A percentile compares a stretch with the other conserved stretches of the same genome.
Conservation (phyloP, 495 filamentous ascomycete genomes). For the Talaromyces ruber region DNA sequence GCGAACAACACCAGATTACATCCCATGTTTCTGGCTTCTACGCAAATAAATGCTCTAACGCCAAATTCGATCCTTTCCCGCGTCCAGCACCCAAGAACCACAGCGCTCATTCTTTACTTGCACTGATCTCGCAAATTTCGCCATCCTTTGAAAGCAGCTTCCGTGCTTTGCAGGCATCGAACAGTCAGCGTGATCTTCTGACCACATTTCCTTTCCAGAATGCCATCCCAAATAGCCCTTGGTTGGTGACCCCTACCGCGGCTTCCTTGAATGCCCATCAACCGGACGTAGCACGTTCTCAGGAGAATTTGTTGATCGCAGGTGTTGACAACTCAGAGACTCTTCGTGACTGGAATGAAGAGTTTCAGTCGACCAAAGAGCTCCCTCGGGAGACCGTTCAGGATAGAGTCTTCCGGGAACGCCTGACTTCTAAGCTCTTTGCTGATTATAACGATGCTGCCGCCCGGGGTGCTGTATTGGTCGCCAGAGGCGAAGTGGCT, state of each 20-base stretch:
- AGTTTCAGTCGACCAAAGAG: conserved; percentile 94
- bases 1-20: conserved; percentile 88
- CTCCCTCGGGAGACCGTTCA: conserved; percentile 87
- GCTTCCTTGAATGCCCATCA: conserved; percentile 61
- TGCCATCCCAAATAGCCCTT: conserved; percentile 83
- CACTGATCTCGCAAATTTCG: conserved; percentile 69
- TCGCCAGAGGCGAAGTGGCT: conserved; percentile 86
- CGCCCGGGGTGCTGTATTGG: conserved; percentile 82
- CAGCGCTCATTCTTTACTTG: conserved; percentile 78
- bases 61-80: conserved; percentile 86
- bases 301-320: conserved; percentile 84
- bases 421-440: conserved; percentile 88
- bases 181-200: conserved; percentile 75
- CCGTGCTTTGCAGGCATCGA: conserved; percentile 65
- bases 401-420: conserved; percentile 92
- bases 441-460: conserved; percentile 97
- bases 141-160: conserved; percentile 71
- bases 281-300: conserved; percentile 76
- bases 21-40: conserved; percentile 91
- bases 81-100: conserved; percentile 57
- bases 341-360: conserved; percentile 96
- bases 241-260: conserved; percentile 66
- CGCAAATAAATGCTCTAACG: conserved; percentile 85
- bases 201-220: conserved; percentile 93
- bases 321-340: conserved; percentile 92